Base-by-base conservation (phyloP, 2,329 filamentous ascomycete species). In the Phoma sp. region DNA sequence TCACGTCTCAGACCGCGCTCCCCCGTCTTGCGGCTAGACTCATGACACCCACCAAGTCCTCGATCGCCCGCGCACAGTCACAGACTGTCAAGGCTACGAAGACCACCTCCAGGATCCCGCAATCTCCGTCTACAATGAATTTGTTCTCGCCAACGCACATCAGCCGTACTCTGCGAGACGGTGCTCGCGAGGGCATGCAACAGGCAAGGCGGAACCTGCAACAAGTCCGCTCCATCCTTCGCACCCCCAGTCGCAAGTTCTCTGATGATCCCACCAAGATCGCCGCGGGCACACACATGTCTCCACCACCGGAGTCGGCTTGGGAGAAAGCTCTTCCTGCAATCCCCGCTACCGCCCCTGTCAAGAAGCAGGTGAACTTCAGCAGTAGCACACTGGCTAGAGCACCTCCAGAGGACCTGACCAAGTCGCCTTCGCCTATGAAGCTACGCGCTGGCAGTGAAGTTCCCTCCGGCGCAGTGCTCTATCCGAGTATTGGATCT, bases 341-440 rank as follows among this genome's bases (percentile, higher is more conserved):
- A 3, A 71, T 72, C 21, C 76, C 85, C 48, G 87, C 85, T 5
- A 91, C 89, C 1, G 89, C 89, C 7, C 87, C 87, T 26, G 83
- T 87, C 20, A 90, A 87, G 73, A 96, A 96, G 78, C 88, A 85
- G 50, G 91, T 96, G 29, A 87, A 90, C 43, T 96, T 96, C 67
- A 92, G 89, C 0, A 88, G 87, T 0, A 87, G 86, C 56, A 87
- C 87, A 29, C 83, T 90, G 60, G 60, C 77, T 71, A 64, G 73
- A 54, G 53, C 66, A 9, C 62, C 71, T 18, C 57, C 64, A 15
- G 68, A 74, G 15, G 73, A 71, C 32, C 34, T 70, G 32, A 62
- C 62, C 54, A 69, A 72, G 45, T 73, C 71, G 25, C 71, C 70
- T 10, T 74, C 72, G 9, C 73, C 71, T 1, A 67, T 72, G 60